phyloP scores from a whole-genome alignment of 2,329 filamentous ascomycete species.

The Ophiosphaerella korrae region DNA sequence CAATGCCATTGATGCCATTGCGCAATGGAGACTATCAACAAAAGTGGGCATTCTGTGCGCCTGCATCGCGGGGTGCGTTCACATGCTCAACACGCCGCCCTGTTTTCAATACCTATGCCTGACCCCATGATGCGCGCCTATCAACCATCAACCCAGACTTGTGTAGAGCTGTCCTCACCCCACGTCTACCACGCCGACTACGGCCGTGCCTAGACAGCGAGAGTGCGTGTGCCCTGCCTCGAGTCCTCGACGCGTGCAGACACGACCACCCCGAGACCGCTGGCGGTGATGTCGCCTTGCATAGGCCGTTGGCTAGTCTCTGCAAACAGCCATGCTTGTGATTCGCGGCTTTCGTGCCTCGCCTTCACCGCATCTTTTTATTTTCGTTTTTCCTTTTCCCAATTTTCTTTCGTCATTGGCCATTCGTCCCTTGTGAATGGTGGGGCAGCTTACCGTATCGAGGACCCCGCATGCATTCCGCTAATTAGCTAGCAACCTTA shows the following conservation, averaged over 20 bases:
- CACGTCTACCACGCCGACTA: no score
- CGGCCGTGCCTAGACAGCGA: no score
- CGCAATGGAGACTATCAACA: background rate
- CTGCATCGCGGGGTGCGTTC: conserved; percentile 3
- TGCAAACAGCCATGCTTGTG: background rate
- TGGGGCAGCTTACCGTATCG: background rate
- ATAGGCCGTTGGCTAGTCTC: conserved; percentile 1
- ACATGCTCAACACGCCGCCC: background rate
- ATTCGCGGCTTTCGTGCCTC: conserved; percentile 29
- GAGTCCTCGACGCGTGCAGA: conserved; percentile 1
- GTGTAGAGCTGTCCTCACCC: no score
- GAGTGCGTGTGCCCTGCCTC: conserved; percentile 1
- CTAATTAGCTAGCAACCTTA: background rate
- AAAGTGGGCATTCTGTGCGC: background rate
- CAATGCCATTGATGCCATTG: background rate
- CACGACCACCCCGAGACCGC: no score
- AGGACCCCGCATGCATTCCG: background rate
- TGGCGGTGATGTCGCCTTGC: conserved; percentile 13
- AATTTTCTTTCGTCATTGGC: background rate
- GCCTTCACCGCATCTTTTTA: conserved; percentile 9
- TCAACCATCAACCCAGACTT: no score
- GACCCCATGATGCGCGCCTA: background rate
- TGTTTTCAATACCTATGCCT: background rate
- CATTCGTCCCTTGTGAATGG: background rate
- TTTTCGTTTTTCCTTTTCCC: no score